phyloP scores from a whole-genome alignment of 495 filamentous ascomycete genomes.

The Penicillium robsamsonii region DNA sequence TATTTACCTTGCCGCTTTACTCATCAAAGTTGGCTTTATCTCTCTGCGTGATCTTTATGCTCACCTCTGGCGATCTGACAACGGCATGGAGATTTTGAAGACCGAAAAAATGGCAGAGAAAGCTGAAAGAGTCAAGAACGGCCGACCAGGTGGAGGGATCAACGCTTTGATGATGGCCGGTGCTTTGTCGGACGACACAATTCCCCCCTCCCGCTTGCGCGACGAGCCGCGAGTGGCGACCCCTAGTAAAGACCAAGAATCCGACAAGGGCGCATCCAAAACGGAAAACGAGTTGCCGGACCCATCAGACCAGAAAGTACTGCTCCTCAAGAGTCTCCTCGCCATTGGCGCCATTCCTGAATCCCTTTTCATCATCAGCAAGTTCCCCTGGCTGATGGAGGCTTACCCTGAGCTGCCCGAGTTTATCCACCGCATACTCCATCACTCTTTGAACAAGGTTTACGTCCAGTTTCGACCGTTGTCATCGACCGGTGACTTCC shows the following conservation, averaged over 20 bases:
- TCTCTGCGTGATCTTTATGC: conserved; percentile 91
- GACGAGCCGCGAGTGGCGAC: conserved; percentile 46
- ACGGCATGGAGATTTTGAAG: conserved; percentile 70
- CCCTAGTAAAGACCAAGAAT: conserved; percentile 51
- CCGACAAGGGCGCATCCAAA: conserved; percentile 46
- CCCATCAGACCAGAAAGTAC: conserved; percentile 85
- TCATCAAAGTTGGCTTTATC: conserved; percentile 97
- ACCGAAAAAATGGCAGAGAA: conserved; percentile 71
- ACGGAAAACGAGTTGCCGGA: conserved; percentile 64
- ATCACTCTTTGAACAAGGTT: conserved; percentile 72
- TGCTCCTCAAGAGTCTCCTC: conserved; percentile 79
- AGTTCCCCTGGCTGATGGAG: conserved; percentile 87
- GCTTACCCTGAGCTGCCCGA: conserved; percentile 72
- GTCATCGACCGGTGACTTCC: conserved; percentile 35
- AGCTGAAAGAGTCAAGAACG: conserved; percentile 68
- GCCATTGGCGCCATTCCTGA: conserved; percentile 92
- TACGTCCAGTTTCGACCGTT: conserved; percentile 55
- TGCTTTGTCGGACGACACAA: conserved; percentile 79
- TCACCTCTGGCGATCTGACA: conserved; percentile 84
- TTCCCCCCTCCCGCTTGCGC: conserved; percentile 49
- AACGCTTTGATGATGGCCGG: conserved; percentile 93
- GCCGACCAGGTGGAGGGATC: conserved; percentile 59
- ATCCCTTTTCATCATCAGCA: conserved; percentile 85
- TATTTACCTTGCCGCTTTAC: conserved; percentile 80
- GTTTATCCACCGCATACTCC: conserved; percentile 79